Evolutionary conservation across 768 basidiomycete genomes (phyloP), one percentile per base, ranked within the genome.

Genomic region (Termitomyces sp.): DNA sequence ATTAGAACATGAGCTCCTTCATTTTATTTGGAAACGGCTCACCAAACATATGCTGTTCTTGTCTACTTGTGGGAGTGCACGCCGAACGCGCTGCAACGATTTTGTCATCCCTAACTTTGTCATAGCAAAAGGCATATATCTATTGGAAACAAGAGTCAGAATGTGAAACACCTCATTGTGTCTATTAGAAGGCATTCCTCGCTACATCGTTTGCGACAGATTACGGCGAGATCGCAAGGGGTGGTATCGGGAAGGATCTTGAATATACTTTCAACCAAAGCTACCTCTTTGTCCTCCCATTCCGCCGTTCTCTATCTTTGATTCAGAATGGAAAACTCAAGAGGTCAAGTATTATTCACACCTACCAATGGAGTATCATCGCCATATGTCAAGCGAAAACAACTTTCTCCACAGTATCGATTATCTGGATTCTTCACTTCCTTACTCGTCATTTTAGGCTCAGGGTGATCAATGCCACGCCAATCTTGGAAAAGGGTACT

Each of bases 221-320:
- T 74, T 1, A 70, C 59, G 20, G 83, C 78, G 27, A 85, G 59
- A 59, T 81, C 72, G 59, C 85, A 86, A 0, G 83, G 82, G 18
- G 66, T 61, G 22, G 76, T 58, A 55, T 84, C 77, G 8, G 84
- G 81, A 12, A 72, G 65, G 30, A 81, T 62, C 14, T 71, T 72
- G 10, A 85, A 65, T 0, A 81, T 57, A 34, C 73, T 73, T 14
- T 64, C 47, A 1, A 83, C 66, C 2, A 66, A 59, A 3, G 64
- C 63, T 5, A 60, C 74, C 0, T 58, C 49, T 26, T 45, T 27
- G 18, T 67, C 62, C 9, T 67, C 59, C 75, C 72, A 75, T 47
- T 66, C 60, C 9, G 62, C 33, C 24, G 52, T 57, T 9, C 55
- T 62, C 69, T 72, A 43, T 26, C 8, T 24, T 40, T 7, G 2